Conservation (phyloP, 2,329 filamentous ascomycete species). For the Penicillium janthinellum region DNA sequence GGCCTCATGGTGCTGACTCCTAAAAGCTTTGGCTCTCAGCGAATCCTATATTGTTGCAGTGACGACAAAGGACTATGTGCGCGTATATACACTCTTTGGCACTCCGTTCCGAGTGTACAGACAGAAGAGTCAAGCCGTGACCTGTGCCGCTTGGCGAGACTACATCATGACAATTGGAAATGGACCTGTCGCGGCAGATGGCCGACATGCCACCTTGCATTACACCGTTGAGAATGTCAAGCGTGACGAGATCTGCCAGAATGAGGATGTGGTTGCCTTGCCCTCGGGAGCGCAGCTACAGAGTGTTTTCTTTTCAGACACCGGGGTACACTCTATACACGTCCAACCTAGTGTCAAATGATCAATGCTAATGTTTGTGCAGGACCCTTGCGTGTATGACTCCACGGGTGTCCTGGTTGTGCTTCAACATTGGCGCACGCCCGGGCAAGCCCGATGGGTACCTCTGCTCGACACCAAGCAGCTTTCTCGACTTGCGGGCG, state of each 20-base stretch:
- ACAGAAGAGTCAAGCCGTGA: constrained; percentile 90
- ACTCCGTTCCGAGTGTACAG: constrained; percentile 86
- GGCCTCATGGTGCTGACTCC: constrained; percentile 1
- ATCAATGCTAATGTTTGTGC: constrained; percentile 13
- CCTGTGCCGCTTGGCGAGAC: constrained; percentile 90
- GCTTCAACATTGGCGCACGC: constrained; percentile 85
- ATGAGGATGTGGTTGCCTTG: constrained; percentile 86
- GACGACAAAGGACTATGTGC: constrained; percentile 83
- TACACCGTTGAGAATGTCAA: constrained; percentile 97
- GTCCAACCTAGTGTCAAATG: background rate
- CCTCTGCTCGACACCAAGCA: constrained; percentile 88
- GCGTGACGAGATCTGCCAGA: constrained; percentile 90
- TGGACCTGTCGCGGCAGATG: constrained; percentile 78
- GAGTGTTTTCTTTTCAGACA: constrained; percentile 88
- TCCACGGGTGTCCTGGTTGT: constrained; percentile 85
- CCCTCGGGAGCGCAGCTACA: constrained; percentile 72
- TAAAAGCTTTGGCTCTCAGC: constrained; percentile 77
- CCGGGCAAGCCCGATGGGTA: constrained; percentile 85
- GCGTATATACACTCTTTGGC: constrained; percentile 90
- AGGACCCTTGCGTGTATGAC: constrained; percentile 97
- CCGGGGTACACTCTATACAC: constrained; percentile 63
- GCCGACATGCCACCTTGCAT: constrained; percentile 68
- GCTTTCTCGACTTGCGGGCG: constrained; percentile 77
- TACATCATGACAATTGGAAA: constrained; percentile 97
- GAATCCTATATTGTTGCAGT: constrained; percentile 88